Conservation (phyloP, 306 rosid genomes). For the Sophora flavescens region DNA sequence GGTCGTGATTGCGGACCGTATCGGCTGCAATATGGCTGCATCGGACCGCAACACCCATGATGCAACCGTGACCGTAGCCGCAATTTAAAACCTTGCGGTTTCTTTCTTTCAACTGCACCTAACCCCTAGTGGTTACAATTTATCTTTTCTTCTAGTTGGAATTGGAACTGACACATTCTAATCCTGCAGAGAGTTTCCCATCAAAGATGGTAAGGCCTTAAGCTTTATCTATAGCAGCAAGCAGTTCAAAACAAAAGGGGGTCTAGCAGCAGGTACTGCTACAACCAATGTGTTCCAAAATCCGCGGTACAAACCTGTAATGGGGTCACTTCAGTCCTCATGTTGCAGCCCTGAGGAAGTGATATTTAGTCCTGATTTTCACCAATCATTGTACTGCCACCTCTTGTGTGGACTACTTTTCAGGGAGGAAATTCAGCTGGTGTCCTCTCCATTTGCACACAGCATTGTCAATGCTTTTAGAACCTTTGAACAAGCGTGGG, state of each 20-base stretch:
- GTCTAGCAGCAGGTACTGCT: constrained; percentile 83
- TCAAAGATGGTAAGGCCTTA: constrained; percentile 78
- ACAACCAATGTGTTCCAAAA: constrained; percentile 78
- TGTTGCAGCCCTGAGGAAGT: constrained; percentile 89
- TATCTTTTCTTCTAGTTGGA: constrained; percentile 35
- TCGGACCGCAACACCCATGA: too few species aligned
- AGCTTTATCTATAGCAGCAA: constrained; percentile 84
- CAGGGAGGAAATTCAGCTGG: constrained; percentile 64
- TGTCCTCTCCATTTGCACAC: constrained; percentile 81
- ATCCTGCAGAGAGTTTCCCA: constrained; percentile 74
- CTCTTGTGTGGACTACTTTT: constrained; percentile 84
- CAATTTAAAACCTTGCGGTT: too few species aligned
- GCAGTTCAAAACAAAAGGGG: constrained; percentile 76
- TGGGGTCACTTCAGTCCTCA: constrained; percentile 64
- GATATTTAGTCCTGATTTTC: constrained; percentile 82
- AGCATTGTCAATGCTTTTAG: constrained; percentile 82
- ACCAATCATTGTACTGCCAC: constrained; percentile 91
- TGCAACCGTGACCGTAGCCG: too few species aligned
- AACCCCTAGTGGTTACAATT: neutral
- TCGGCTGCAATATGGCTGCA: too few species aligned
- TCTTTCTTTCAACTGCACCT: neutral
- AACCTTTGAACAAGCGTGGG: constrained; percentile 81
- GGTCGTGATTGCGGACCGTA: too few species aligned
- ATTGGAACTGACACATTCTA: neutral
- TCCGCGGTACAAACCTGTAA: constrained; percentile 46